Base-by-base conservation (phyloP, 164 flowering plant genomes). In the Kingdonia uniflora region DNA sequence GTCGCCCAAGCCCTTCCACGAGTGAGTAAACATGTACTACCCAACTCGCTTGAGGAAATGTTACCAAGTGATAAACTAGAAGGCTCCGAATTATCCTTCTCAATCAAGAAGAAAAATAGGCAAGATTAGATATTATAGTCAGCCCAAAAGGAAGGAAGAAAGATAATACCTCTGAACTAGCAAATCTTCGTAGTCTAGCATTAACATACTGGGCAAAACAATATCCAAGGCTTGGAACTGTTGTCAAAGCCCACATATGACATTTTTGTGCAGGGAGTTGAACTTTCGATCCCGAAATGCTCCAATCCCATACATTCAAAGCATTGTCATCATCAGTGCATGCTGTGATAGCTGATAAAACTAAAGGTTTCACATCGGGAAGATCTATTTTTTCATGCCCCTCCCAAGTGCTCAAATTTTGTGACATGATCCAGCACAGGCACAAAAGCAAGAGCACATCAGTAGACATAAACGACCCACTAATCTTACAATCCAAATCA, bases 1-100 rank as follows among this genome's bases (percentile, higher is more conserved):
- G 88, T 65, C 19, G 87, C 76, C 97, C 95, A 92, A 23, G 97
- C 95, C 63, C 76, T 72, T 74, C 95, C 95, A 63, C 68, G 17
- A 6, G 82, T 80, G 43, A 92, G 65, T 53, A 92, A 82, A 61
- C 23, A 14, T 54, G 59, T 23, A 58, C 65, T 44, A 14, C 44
- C 52, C 14, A 35, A 46, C 59, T 61, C 68, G 42, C 51, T 45
- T 35, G 70, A 63, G 22, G 71, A 57, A 54, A 14, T 57, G 20
- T 56, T 76, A 48, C 29, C 59, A 15, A 25, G 38, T 16, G 76
- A 62, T 55, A 71, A 71, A 60, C 54, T 47, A 42, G 81, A 73
- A 61, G 71, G 39, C 44, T 64, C 83, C 43, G 54, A 53, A 35
- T 41, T 62, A 44, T 66, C 87, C 95, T 89, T 83, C 38, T 42